Conservation (phyloP, 176 grass and related monocot genomes). For the Musa acuminata region DNA sequence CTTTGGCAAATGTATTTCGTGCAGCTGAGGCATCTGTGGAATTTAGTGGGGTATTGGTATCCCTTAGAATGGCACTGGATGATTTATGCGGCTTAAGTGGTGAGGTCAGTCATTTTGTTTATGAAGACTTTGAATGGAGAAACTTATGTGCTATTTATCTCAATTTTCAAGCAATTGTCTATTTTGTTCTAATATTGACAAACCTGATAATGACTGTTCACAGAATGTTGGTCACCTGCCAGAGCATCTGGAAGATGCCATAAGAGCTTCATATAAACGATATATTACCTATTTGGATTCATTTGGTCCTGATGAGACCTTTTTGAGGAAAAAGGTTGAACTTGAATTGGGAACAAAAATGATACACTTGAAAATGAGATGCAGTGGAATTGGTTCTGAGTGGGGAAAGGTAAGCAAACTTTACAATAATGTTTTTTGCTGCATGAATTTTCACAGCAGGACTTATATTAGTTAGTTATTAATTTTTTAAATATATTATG, state of each 20-base stretch:
- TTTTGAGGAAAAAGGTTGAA: slow-evolving; percentile 84
- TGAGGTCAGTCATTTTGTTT: slow-evolving; percentile 44
- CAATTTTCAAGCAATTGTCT: background rate
- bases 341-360: slow-evolving; percentile 90
- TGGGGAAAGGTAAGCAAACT: slow-evolving; percentile 65
- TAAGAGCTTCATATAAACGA: slow-evolving; percentile 65
- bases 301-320: slow-evolving; percentile 59
- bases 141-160: background rate
- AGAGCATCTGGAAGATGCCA: slow-evolving; percentile 75
- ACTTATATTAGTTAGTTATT: background rate
- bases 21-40: slow-evolving; percentile 81
- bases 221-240: slow-evolving; percentile 78
- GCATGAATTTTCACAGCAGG: background rate
- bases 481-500: background rate
- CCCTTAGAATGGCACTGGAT: slow-evolving; percentile 90
- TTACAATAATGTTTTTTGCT: background rate
- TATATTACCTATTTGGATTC: slow-evolving; percentile 82
- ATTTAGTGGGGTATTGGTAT: slow-evolving; percentile 63
- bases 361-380: slow-evolving; percentile 99
- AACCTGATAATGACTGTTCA: slow-evolving; percentile 19
- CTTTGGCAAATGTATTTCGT: slow-evolving; percentile 56
- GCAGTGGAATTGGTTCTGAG: slow-evolving; percentile 79
- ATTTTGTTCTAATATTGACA: background rate
- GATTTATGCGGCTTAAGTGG: slow-evolving; percentile 70
- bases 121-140: background rate